Evolutionary conservation across 2,329 filamentous ascomycete species (phyloP), one percentile per base, ranked within the genome.

Genomic region (Pseudogymnoascus sp.): DNA sequence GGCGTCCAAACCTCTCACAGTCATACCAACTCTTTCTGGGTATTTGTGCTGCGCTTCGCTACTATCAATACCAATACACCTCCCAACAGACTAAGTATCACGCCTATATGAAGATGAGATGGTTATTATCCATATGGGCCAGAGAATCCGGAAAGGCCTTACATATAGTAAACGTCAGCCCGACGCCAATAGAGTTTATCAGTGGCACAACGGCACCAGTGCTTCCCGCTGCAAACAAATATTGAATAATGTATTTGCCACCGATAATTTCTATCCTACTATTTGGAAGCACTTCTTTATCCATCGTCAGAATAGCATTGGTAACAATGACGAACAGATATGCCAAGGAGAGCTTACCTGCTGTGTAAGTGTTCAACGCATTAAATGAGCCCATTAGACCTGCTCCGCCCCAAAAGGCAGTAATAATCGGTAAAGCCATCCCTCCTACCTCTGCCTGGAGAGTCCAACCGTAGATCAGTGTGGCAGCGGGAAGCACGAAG

Each of bases 361-460:
- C 75, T 37, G 74, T 72, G 61, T 77, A 77, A 0, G 76, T 77
- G 62, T 77, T 77, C 17, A 77, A 60, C 2, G 73, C 73, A 19
- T 72, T 76, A 29, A 77, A 77, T 0, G 75, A 73, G 6, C 70
- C 70, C 72, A 77, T 73, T 1, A 77, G 65, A 0, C 76, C 76
- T 15, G 72, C 64, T 0, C 74, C 75, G 11, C 73, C 67, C 1
- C 72, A 66, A 21, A 77, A 77, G 0, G 71, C 69, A 6, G 69
- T 70, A 1, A 76, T 66, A 19, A 75, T 70, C 0, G 76, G 75
- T 13, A 77, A 17, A 0, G 72, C 70, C 67, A 77, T 67, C 2
- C 75, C 72, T 1, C 74, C 73, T 3, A 72, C 42, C n/a, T 67
- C 62, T n/a, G 72, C 62, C 17, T 76, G 35, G 5, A 77, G 67